Conservation (phyloP, 2,329 filamentous ascomycete species). For the Pseudohalonectria lignicola region DNA sequence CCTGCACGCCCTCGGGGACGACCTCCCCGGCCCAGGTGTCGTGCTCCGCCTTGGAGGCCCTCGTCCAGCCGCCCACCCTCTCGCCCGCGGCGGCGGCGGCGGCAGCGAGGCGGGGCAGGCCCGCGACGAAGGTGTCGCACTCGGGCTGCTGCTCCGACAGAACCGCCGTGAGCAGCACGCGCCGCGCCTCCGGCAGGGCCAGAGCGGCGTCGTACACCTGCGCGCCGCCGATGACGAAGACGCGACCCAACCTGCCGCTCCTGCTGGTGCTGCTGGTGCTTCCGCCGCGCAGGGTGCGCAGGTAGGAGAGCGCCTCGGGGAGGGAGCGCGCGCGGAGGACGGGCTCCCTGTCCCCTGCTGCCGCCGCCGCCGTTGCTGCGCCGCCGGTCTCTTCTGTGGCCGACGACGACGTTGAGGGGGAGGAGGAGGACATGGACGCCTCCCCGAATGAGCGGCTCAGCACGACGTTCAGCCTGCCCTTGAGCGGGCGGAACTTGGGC, state of each 20-base stretch:
- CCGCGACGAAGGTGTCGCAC: conserved; percentile 62
- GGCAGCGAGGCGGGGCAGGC: conserved; percentile 38
- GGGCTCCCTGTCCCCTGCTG: conserved; percentile 29
- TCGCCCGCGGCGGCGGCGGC: conserved; percentile 10
- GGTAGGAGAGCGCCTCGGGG: conserved; percentile 41
- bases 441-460: conserved; percentile 45
- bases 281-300: conserved; percentile 21
- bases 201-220: conserved; percentile 73
- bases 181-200: conserved; percentile 39
- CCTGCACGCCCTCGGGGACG: conserved; percentile 41
- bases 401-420: conserved; percentile 4
- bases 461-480: conserved; percentile 71
- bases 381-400: conserved; percentile 3
- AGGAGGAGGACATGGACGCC: too few species aligned
- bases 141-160: conserved; percentile 58
- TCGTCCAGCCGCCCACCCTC: conserved; percentile 41
- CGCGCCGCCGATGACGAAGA: conserved; percentile 85
- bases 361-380: conserved; percentile 5
- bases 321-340: conserved; percentile 49
- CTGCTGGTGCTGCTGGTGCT: too few species aligned
- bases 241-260: conserved; percentile 30
- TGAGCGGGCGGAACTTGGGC: conserved; percentile 63
- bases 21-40: conserved; percentile 56
- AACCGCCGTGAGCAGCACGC: conserved; percentile 62
- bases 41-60: conserved; percentile 38